Conservation (phyloP, 1,284 basidiomycete species). For the Lentinus polychrous region DNA sequence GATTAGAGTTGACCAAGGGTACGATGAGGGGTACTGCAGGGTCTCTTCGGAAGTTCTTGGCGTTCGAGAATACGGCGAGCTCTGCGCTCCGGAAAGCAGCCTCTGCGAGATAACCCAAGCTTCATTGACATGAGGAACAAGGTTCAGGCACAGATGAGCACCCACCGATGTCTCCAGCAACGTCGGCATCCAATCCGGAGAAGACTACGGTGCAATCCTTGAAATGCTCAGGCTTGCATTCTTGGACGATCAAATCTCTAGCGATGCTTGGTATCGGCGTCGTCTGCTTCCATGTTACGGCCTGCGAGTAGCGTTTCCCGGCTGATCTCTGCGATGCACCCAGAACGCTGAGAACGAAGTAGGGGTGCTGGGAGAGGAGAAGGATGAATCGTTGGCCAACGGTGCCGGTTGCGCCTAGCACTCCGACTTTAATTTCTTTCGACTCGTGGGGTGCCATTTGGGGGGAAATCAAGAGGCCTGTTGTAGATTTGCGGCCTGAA, state of each 20-base stretch:
- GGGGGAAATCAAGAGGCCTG: not conserved
- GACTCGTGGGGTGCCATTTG: slow-evolving; percentile 30
- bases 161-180: slow-evolving; percentile 91
- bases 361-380: slow-evolving; percentile 84
- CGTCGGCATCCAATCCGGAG: slow-evolving; percentile 91
- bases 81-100: slow-evolving; percentile 83
- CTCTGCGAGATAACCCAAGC: slow-evolving; percentile 44
- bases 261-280: slow-evolving; percentile 69
- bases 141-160: slow-evolving; percentile 9
- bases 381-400: slow-evolving; percentile 95
- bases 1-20: slow-evolving; percentile 89
- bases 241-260: slow-evolving; percentile 65
- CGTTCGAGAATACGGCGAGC: slow-evolving; percentile 93
- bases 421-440: slow-evolving; percentile 80
- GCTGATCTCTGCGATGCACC: slow-evolving; percentile 90
- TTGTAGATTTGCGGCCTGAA: no score
- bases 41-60: slow-evolving; percentile 95
- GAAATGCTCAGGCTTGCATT: slow-evolving; percentile 80
- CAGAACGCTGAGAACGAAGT: slow-evolving; percentile 83
- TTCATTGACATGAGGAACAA: slow-evolving; percentile 7
- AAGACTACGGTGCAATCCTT: slow-evolving; percentile 85
- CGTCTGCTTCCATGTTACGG: slow-evolving; percentile 89
- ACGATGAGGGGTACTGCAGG: slow-evolving; percentile 96
- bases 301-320: slow-evolving; percentile 76
- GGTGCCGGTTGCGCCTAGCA: slow-evolving; percentile 95